phyloP scores from a whole-genome alignment of 2,329 filamentous ascomycete species.

The Diaporthe vexans region DNA sequence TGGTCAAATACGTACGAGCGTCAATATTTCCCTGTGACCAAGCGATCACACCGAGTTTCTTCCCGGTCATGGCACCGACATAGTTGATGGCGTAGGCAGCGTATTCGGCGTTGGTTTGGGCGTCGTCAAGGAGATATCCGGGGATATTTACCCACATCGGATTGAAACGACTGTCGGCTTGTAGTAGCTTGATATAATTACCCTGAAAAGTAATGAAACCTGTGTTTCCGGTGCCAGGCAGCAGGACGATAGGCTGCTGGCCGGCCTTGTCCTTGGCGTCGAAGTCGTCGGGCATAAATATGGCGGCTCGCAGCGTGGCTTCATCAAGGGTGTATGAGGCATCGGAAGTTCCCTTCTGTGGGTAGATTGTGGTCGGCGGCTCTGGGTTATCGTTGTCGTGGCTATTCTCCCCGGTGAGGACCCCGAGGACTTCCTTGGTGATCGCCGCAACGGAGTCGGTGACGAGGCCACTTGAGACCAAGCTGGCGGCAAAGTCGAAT shows the following conservation, averaged over 20 bases:
- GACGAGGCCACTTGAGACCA: constrained; percentile 4
- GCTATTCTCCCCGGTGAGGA: constrained; percentile 14
- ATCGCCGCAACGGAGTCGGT: background rate
- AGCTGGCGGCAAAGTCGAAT: background rate
- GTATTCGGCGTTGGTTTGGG: constrained; percentile 27
- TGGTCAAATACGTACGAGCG: constrained; percentile 47
- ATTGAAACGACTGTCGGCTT: background rate
- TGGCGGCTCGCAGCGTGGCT: background rate
- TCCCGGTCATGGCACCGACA: constrained; percentile 15
- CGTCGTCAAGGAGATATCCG: constrained; percentile 8
- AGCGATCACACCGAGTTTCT: constrained; percentile 36
- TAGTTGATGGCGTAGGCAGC: constrained; percentile 30
- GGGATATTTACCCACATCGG: constrained; percentile 27
- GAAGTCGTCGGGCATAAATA: constrained; percentile 22
- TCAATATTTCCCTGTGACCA: constrained; percentile 68
- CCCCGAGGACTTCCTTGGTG: background rate
- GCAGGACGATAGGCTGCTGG: background rate
- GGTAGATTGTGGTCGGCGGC: constrained; percentile 2
- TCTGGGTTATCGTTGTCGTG: constrained; percentile 18
- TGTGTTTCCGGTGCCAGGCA: constrained; percentile 18
- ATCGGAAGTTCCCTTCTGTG: background rate
- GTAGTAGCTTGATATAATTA: constrained; percentile 22
- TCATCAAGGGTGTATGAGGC: constrained; percentile 7
- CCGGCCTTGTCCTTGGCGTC: background rate
- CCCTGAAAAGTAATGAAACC: constrained; percentile 30